Evolutionary conservation across 208 protist genomes (phyloP), one percentile per base, ranked within the genome.

Genomic region (Trypanosoma theileri): DNA sequence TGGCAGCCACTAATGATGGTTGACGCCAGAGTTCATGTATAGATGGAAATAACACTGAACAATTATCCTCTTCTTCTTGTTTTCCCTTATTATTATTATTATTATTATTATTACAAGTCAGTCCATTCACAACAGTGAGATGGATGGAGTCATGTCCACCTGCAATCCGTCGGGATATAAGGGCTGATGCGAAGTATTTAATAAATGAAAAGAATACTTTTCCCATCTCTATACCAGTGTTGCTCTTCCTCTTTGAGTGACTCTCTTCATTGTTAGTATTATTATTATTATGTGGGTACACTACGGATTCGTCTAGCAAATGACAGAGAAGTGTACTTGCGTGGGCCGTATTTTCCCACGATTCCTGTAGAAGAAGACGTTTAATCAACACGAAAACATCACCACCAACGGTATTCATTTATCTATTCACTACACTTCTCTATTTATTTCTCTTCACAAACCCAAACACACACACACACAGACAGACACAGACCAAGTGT

Each of bases 1-100:
- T 57, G 1, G 77, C 81, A 10, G 85, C 81, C 17, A 91, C 45
- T 17, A 91, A 66, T 0, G 81, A 75, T 0, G 85, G 85, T n/a
- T 81, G 81, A 3, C 85, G 75, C 85, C 79, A 87, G 22, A 88
- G 59, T 40, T 85, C 75, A 22, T 60, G 7, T 19, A 61, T 12
- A 8, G 76, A 31, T 4, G 79, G 71, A 48, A 86, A 66, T 28
- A n/a, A 21, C 0, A 22, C 12, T 19, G 44, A 60, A 17, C 2
- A 48, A 14, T 48, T 1, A 1, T 48, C 44, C 11, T 48, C 44
- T 48, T n/a, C 3, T 48, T 48, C 44, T 48, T 48, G 2, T 48
- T 48, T 2, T n/a, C 16, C 11, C 10, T 48, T 3, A 3, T 48
- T 48, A n/a, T 48, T 48, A 12, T 48, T 12, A 48, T 45, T 45